Evolutionary conservation across 768 basidiomycete genomes (phyloP).

Genomic region (Boletus reticulatus): DNA sequence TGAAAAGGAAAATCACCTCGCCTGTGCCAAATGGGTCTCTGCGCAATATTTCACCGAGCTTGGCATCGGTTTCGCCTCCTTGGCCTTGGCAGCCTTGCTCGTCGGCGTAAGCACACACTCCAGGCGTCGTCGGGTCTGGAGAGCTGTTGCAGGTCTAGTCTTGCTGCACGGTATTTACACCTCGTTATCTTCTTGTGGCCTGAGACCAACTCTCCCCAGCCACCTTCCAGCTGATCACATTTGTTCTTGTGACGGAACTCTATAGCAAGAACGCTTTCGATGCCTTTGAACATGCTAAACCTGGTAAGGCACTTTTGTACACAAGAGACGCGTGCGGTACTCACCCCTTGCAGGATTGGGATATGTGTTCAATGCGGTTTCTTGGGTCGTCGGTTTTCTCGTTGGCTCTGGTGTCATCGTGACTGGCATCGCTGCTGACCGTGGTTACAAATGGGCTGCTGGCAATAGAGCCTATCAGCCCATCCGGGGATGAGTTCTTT

Average conservation of each 20-base stretch:
- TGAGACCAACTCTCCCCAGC: conserved; percentile 34
- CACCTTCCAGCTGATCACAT: conserved; percentile 58
- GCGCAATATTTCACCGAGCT: conserved; percentile 67
- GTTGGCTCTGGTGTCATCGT: conserved; percentile 52
- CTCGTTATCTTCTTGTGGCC: neutral
- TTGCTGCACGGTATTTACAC: conserved; percentile 51
- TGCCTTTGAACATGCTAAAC: conserved; percentile 55
- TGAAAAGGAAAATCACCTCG: conserved; percentile 50
- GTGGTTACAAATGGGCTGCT: conserved; percentile 65
- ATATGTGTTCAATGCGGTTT: conserved; percentile 55
- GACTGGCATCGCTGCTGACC: conserved; percentile 56
- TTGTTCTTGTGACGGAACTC: conserved; percentile 60
- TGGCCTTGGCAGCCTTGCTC: conserved; percentile 56
- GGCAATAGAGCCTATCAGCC: conserved; percentile 65
- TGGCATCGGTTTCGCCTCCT: conserved; percentile 58
- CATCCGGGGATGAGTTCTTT: conserved; percentile 21
- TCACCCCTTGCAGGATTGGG: conserved; percentile 46
- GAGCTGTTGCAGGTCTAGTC: conserved; percentile 63
- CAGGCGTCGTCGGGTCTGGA: conserved; percentile 73
- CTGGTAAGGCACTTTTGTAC: conserved; percentile 43
- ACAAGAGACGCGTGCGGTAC: neutral
- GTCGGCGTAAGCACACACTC: conserved; percentile 74
- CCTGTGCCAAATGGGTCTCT: conserved; percentile 70
- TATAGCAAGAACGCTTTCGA: conserved; percentile 47
- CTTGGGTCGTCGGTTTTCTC: conserved; percentile 59